phyloP scores from a whole-genome alignment of 2,329 filamentous ascomycete species.

The Fusarium bulbicola region DNA sequence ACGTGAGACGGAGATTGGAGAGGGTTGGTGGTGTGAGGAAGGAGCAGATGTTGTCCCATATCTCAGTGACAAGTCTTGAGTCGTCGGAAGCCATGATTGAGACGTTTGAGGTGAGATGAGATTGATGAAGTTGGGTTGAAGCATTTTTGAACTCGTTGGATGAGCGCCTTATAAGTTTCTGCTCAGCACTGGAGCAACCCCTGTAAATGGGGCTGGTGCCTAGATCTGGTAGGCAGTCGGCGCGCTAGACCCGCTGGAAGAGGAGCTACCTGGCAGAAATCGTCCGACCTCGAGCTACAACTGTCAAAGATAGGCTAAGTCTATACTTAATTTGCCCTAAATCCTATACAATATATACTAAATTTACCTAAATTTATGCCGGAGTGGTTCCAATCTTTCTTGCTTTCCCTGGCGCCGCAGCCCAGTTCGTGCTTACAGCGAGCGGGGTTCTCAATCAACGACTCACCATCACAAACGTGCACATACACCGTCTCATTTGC shows the following conservation, averaged over 20 bases:
- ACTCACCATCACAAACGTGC: not conserved
- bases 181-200: not conserved
- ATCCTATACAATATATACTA: accelerated
- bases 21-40: not conserved
- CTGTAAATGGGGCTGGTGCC: not conserved
- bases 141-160: no score
- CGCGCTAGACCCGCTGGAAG: not conserved
- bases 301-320: not conserved
- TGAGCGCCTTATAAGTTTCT: not conserved
- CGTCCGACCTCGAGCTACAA: not conserved
- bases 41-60: constrained; percentile 19
- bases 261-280: not conserved
- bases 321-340: not conserved
- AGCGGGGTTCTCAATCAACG: not conserved
- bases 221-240: not conserved
- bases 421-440: not conserved
- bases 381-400: no score
- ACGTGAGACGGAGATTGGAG: constrained; percentile 2
- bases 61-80: not conserved
- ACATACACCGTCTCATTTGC: no score
- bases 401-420: not conserved
- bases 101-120: not conserved
- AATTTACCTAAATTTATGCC: accelerated
- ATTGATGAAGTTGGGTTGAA: not conserved
- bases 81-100: not conserved